phyloP scores from a whole-genome alignment of 116 monocot genomes.

The Trichopus zeylanicus region DNA sequence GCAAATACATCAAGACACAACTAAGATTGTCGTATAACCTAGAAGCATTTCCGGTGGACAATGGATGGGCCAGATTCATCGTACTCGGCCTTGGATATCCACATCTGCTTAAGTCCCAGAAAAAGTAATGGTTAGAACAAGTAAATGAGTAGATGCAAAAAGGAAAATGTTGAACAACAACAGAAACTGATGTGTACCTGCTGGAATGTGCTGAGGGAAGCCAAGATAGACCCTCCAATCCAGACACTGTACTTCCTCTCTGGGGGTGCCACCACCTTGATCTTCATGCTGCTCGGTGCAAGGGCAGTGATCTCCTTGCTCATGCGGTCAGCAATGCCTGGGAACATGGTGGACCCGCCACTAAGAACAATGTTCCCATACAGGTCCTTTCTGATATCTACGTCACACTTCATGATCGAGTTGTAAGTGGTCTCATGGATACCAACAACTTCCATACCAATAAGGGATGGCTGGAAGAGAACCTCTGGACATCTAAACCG shows the following conservation, averaged over 20 bases:
- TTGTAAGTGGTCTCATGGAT: slow-evolving; percentile 53
- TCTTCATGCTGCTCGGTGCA: slow-evolving; percentile 51
- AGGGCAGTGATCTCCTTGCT: slow-evolving; percentile 56
- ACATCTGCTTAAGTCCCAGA: slow-evolving; percentile 31
- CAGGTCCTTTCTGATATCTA: slow-evolving; percentile 49
- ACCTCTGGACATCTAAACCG: slow-evolving; percentile 50
- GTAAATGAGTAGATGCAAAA: not conserved
- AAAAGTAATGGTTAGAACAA: not conserved
- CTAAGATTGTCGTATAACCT: not conserved
- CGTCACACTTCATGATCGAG: slow-evolving; percentile 57
- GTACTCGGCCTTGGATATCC: slow-evolving; percentile 50
- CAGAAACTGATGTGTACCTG: slow-evolving; percentile 19
- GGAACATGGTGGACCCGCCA: slow-evolving; percentile 56
- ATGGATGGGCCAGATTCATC: slow-evolving; percentile 47
- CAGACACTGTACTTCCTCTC: slow-evolving; percentile 63
- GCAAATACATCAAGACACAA: not conserved
- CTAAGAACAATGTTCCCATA: slow-evolving; percentile 58
- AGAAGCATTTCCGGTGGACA: slow-evolving; percentile 55
- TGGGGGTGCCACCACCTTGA: slow-evolving; percentile 54
- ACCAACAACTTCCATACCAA: slow-evolving; percentile 53
- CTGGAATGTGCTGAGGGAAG: slow-evolving; percentile 56
- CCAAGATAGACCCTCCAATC: slow-evolving; percentile 54
- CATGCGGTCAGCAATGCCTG: slow-evolving; percentile 54
- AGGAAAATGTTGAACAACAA: not conserved
- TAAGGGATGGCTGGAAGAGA: slow-evolving; percentile 45